Conservation (phyloP, 371 early-diverging fungal genomes). For the Circinella umbellata region DNA sequence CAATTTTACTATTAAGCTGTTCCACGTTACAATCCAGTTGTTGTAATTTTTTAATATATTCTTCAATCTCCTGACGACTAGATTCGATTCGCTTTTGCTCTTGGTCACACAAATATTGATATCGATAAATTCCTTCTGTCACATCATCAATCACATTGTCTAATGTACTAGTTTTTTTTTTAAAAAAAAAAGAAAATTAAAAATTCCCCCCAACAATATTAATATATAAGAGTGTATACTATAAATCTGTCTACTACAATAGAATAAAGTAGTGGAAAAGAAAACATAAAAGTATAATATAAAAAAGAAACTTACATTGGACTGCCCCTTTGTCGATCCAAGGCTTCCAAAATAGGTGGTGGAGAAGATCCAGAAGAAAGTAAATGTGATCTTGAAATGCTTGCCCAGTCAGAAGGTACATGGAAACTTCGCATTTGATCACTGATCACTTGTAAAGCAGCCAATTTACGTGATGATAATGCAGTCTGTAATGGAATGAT, state of each 20-base stretch:
- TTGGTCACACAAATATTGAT: constrained; percentile 17
- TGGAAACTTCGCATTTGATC: constrained; percentile 15
- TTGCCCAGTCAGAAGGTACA: constrained; percentile 18
- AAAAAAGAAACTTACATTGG: constrained; percentile 1
- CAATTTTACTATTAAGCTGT: constrained; percentile 15
- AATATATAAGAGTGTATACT: neutral
- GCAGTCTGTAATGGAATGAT: neutral
- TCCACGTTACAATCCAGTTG: constrained; percentile 20
- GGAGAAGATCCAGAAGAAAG: neutral
- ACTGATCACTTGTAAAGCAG: constrained; percentile 16
- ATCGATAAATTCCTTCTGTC: constrained; percentile 10
- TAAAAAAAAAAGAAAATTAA: neutral
- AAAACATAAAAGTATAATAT: neutral
- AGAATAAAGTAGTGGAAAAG: too few species aligned
- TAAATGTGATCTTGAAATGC: neutral
- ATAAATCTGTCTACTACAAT: too few species aligned
- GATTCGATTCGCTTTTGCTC: constrained; percentile 16
- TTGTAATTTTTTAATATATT: constrained; percentile 13
- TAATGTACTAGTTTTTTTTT: neutral
- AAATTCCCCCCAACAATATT: too few species aligned
- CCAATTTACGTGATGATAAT: neutral
- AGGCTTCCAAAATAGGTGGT: neutral
- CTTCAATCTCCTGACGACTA: constrained; percentile 16
- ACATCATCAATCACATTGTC: constrained; percentile 11
- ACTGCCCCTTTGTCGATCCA: neutral